These are phyloP conservation scores for Tephrocybe sp. DNA, from an alignment of 768 basidiomycete species.

Conservation along the genomic window DNA sequence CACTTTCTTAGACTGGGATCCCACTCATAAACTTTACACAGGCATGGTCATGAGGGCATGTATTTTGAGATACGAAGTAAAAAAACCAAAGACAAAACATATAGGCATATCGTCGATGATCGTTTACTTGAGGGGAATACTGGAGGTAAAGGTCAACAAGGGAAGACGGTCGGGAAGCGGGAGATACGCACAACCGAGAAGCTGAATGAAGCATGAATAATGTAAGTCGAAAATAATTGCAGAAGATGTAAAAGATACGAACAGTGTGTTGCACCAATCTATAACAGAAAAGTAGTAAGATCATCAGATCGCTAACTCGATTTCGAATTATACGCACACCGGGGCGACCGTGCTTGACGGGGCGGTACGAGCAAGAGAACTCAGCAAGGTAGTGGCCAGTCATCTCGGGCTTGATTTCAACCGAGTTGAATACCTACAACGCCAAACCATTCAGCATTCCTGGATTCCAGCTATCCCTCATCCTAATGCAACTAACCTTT, in stretches of 20 bases:
- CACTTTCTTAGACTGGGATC: background rate
- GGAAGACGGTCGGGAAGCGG: background rate
- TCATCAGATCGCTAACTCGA: background rate
- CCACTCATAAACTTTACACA: background rate
- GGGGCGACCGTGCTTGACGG: constrained; percentile 99
- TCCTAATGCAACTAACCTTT: constrained; percentile 56
- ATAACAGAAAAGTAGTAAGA: constrained; percentile 15
- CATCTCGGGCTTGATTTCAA: constrained; percentile 99
- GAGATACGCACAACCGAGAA: constrained; percentile 66
- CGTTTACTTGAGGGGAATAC: constrained; percentile 94
- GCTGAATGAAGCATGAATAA: constrained; percentile 35
- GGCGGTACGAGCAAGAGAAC: constrained; percentile 95
- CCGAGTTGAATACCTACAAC: constrained; percentile 83
- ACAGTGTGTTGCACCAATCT: constrained; percentile 94
- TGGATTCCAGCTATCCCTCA: background rate
- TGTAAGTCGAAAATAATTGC: constrained; percentile 10
- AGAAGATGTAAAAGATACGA: constrained; percentile 30
- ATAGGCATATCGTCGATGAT: constrained; percentile 19
- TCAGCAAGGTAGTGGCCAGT: constrained; percentile 99
- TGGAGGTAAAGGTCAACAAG: constrained; percentile 27
- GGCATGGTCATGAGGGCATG: constrained; percentile 15
- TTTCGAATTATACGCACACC: constrained; percentile 64
- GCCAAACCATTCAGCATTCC: constrained; percentile 2
- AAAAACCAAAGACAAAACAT: constrained; percentile 18
- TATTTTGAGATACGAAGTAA: constrained; percentile 17